These are phyloP conservation scores for Phanerodontia chrysosporium DNA, from an alignment of 768 basidiomycete genomes.

Conservation along the genomic window DNA sequence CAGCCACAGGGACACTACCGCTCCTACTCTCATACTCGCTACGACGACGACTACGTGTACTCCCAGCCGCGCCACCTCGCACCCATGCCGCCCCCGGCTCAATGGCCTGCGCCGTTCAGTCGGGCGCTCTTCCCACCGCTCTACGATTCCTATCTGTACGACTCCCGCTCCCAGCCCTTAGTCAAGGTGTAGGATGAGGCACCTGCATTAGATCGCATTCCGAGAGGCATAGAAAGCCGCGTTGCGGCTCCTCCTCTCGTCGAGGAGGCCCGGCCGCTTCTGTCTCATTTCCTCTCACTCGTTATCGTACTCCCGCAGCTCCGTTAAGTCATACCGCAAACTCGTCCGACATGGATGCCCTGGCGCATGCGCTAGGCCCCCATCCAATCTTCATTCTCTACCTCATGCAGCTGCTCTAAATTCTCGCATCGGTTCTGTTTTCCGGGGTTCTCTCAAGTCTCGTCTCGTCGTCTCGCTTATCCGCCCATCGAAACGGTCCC, in stretches of 20 bases:
- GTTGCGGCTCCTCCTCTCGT: constrained; percentile 7
- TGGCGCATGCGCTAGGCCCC: constrained; percentile 31
- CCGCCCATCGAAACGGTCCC: constrained; percentile 14
- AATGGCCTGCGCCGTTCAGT: constrained; percentile 38
- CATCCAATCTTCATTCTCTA: constrained; percentile 38
- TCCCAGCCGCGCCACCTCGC: constrained; percentile 38
- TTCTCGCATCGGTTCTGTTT: constrained; percentile 23
- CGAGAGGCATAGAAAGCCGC: constrained; percentile 25
- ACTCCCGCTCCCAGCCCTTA: constrained; percentile 18
- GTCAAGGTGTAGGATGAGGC: constrained; percentile 22
- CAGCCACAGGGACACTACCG: constrained; percentile 47
- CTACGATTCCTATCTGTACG: constrained; percentile 22
- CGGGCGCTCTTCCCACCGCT: constrained; percentile 22
- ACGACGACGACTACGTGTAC: constrained; percentile 48
- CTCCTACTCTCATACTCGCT: constrained; percentile 57
- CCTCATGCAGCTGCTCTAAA: constrained; percentile 27
- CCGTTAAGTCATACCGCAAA: constrained; percentile 17
- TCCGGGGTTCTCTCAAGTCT: constrained; percentile 10
- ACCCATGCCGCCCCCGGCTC: constrained; percentile 32
- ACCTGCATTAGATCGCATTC: constrained; percentile 15
- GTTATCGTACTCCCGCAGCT: constrained; percentile 22
- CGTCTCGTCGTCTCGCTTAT: constrained; percentile 18
- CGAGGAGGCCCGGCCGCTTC: constrained; percentile 12
- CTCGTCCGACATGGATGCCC: constrained; percentile 19
- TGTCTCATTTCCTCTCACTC: constrained; percentile 15